Base-by-base conservation (phyloP, 345 rosid genomes). In the Populus davidiana region DNA sequence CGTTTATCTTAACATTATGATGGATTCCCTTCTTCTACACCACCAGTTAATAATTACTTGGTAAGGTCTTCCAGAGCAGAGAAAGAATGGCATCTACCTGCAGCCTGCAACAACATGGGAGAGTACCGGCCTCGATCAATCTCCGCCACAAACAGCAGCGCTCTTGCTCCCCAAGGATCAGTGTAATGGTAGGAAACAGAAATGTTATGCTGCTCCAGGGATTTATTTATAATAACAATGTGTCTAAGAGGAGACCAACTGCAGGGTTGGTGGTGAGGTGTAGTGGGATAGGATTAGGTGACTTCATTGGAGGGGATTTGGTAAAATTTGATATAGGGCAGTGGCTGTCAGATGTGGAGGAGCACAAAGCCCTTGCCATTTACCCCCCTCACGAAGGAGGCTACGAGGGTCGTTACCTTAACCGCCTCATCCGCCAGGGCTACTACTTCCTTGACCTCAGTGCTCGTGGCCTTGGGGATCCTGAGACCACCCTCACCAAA, bases 351-450 rank as follows among this genome's bases (percentile, higher is more conserved):
- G 98, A 95, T 8, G 93, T 92, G 47, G 99, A 95, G 83, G 86
- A 93, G 78, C 98, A 92, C 82, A 91, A 92, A 84, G 92, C 98
- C 7, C 78, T 95, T 0, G 98, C 98, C 50, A 91, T 92, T 56
- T 95, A 95, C 82, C 77, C 93, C 6, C 99, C 98, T 2, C 99
- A 95, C 49, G 98, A 95, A 56, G 99, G 99, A 20, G 99, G 99
- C 18, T 91, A 90, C 44, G 97, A 95, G 86, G 99, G 99, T 23
- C 90, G 98, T 1, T 93, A 95, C 84, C 87, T 92, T 9, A 91
- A 62, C 47, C 90, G 94, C 61, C 96, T 95, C 33, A 75, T 82
- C 27, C 76, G 86, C 77, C 85, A 93, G 77, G 98, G 99, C 21
- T 95, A 93, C 88, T 91, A 90, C 83, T 93, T 95, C 82, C 98